Base-by-base conservation (phyloP, 2,329 filamentous ascomycete species). In the Arthrobotrys pseudoclavata region DNA sequence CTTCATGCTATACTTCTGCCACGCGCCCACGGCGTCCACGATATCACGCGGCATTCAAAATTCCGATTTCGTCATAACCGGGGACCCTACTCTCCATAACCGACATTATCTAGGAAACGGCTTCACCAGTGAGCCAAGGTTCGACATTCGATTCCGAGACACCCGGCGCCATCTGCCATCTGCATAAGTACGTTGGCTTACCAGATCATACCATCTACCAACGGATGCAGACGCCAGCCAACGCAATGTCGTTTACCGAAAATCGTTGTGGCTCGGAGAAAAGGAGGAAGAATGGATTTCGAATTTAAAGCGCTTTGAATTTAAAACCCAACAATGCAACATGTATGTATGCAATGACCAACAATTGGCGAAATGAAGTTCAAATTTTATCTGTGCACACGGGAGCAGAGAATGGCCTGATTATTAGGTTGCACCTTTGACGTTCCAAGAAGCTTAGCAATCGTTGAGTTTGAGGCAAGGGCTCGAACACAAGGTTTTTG, bases 321-420 rank as follows among this genome's bases (percentile, higher is more conserved):
- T 34, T 7, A 29, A 29, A 9, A 34, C 7, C 31, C 31, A 34
- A 34, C 31, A 34, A 9, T 9, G 12, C 2, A 40, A n/a, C 9
- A 40, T 40, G 31, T 37, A n/a, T 7, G 18, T n/a, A 12, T 3
- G 24, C 4, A 12, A 40, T 40, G 12, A 4, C 37, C 37, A 40
- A 40, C 10, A 40, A 40, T 20, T 57, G 52, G 13, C 18, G n/a
- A 37, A 13, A 55, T 48, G 29, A 55, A 15, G 2, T 15, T 57
- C 37, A 31, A 55, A 45, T 67, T 40, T 34, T 22, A 45, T 57
- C 64, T 47, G 64, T 69, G 64, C 64, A 50, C 40, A 69, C 37
- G 37, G 37, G 64, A 18, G 40, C 18, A 37, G 4, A 55, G 2
- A n/a, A 57, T 57, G 52, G 52, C 31, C 52, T 40, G 52, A 57